phyloP scores from a whole-genome alignment of 2,329 filamentous ascomycete genomes.

The Pyrenochaeta sp. region DNA sequence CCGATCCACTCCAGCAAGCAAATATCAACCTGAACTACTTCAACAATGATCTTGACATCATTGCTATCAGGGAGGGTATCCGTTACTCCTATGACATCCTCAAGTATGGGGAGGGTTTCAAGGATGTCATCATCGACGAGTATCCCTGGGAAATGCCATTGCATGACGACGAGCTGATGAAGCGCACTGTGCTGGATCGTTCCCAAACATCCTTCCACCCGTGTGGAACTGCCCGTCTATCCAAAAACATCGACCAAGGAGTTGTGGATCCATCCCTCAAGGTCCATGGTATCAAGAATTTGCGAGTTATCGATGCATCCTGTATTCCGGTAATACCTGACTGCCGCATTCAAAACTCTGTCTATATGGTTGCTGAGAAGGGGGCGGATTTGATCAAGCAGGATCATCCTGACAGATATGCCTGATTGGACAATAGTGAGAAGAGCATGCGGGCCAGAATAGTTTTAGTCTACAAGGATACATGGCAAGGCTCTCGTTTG shows the following conservation, averaged over 20 bases:
- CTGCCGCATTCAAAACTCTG: slow-evolving; percentile 58
- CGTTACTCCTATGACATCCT: slow-evolving; percentile 65
- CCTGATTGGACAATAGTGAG: too few species aligned
- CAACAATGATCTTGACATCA: slow-evolving; percentile 56
- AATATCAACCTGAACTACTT: slow-evolving; percentile 54
- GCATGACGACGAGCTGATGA: slow-evolving; percentile 64
- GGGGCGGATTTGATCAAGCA: slow-evolving; percentile 58
- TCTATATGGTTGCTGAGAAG: slow-evolving; percentile 66
- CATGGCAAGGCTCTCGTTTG: too few species aligned
- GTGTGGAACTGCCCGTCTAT: slow-evolving; percentile 63
- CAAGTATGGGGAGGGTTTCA: slow-evolving; percentile 64
- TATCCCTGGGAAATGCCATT: slow-evolving; percentile 70
- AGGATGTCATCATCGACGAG: slow-evolving; percentile 59
- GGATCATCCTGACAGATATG: slow-evolving; percentile 49
- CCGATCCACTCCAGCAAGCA: slow-evolving; percentile 68
- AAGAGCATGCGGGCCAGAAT: too few species aligned
- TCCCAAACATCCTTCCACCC: slow-evolving; percentile 65
- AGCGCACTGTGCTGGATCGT: slow-evolving; percentile 62
- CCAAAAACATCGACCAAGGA: slow-evolving; percentile 55
- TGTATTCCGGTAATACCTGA: slow-evolving; percentile 51
- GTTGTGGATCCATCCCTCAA: slow-evolving; percentile 26
- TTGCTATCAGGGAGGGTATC: slow-evolving; percentile 68
- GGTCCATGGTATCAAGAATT: slow-evolving; percentile 36
- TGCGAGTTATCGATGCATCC: slow-evolving; percentile 53
- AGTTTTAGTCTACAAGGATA: too few species aligned